These are phyloP conservation scores for Spirogloea muscicola DNA, from an alignment of 139 green algal genomes.

Conservation along the genomic window DNA sequence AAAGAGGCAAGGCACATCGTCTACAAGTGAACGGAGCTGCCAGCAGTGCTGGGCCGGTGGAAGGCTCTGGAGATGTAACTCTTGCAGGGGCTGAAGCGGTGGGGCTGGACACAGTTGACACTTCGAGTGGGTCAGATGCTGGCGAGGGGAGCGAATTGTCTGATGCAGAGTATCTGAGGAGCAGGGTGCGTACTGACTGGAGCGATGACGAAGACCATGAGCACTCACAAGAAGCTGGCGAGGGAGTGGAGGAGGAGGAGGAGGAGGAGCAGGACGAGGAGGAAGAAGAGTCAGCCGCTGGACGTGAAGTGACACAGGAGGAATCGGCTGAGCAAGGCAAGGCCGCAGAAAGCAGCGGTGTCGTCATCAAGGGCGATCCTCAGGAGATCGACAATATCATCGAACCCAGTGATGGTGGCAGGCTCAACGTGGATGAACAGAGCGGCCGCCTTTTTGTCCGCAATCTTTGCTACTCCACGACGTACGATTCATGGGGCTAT, in stretches of 20 bases:
- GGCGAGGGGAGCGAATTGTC: too few species aligned
- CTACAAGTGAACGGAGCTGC: too few species aligned
- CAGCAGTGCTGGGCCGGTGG: too few species aligned
- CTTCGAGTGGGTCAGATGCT: too few species aligned
- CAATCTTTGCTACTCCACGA: slow-evolving; percentile 82
- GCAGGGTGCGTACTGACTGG: slow-evolving; percentile 57
- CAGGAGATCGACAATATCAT: too few species aligned
- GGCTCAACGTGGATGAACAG: slow-evolving; percentile 6
- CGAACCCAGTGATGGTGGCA: not conserved
- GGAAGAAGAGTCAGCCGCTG: not conserved
- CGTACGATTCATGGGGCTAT: not conserved
- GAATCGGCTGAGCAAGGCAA: not conserved
- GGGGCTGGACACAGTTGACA: too few species aligned
- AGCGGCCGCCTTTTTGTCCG: slow-evolving; percentile 83
- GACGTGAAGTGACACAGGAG: not conserved
- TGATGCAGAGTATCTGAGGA: slow-evolving; percentile 82
- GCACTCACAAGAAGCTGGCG: slow-evolving; percentile 1
- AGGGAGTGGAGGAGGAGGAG: slow-evolving; percentile 5
- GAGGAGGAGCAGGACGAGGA: slow-evolving; percentile 13
- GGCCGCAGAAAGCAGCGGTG: too few species aligned
- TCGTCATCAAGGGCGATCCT: too few species aligned
- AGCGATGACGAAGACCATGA: slow-evolving; percentile 40
- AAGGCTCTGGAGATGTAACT: too few species aligned
- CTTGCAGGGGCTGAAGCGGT: too few species aligned
- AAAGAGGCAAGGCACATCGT: too few species aligned